Evolutionary conservation across 2,329 filamentous ascomycete species (phyloP), one percentile per base, ranked within the genome.

Genomic region (Fusarium globosum): DNA sequence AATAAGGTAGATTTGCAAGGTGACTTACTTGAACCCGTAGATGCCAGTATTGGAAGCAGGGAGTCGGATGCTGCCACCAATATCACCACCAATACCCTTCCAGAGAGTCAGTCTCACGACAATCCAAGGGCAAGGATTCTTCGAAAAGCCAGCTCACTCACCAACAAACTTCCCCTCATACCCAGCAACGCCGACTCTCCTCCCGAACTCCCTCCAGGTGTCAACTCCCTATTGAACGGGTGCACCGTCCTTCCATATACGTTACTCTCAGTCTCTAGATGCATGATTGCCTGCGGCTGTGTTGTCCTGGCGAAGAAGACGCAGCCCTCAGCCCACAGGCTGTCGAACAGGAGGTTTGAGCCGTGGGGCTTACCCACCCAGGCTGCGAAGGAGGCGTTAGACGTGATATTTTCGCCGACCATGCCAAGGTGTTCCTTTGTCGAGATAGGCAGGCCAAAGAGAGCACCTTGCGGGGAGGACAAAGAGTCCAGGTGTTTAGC

Each of bases 141-240:
- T 20, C 10, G 0, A 14, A 6, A 7, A 43, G 42, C n/a, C 15
- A 8, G 13, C 12, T 6, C 2, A 38, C 79, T 69, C 41, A 81
- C 81, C 7, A 86, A 42, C 8, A 83, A 67, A 30, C 82, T 84
- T 26, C 85, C 85, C 7, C 83, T 78, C 38, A 85, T 78, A 6
- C 82, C 83, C 7, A 86, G 46, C 1, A 85, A 71, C 0, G 85
- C 83, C 1, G 78, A 80, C 62, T 85, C 83, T 3, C 92, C 92
- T 15, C 92, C 92, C 0, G 88, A 89, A 18, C 87, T 89, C 5
- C 92, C 92, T 11, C 92, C 92, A 0, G 89, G 85, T 0, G 88
- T 90, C 38, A 91, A 83, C 26, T 85, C 82, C 2, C 88, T 85
- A 68, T 92, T 92, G 62, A 87, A 83, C 0, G 92, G 91, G 76